Conservation (phyloP, 2,329 filamentous ascomycete species). For the Ceratocystis smalleyi region DNA sequence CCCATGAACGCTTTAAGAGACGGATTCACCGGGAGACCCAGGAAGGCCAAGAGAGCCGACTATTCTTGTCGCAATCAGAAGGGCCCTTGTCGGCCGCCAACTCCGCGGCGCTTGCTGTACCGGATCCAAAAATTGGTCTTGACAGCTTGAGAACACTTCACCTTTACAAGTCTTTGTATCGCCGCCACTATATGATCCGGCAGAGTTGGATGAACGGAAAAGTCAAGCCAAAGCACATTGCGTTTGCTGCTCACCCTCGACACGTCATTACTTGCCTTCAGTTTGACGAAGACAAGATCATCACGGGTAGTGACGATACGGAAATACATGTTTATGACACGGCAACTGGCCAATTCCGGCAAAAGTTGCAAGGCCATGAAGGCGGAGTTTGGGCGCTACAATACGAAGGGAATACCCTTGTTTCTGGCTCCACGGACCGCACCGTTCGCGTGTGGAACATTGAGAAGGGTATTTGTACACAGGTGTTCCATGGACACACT, state of each 20-base stretch:
- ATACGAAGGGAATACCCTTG: conserved; percentile 86
- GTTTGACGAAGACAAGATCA: conserved; percentile 94
- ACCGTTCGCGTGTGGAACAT: conserved; percentile 99
- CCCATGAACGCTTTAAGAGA: conserved; percentile 38
- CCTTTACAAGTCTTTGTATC: conserved; percentile 91
- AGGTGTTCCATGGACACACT: conserved; percentile 94
- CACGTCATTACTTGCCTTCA: conserved; percentile 97
- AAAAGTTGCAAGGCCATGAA: conserved; percentile 80
- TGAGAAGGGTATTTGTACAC: conserved; percentile 76
- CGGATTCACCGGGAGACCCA: conserved; percentile 29
- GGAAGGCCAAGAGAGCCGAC: neutral
- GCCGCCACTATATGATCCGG: conserved; percentile 78
- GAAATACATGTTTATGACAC: conserved; percentile 98
- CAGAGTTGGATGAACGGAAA: conserved; percentile 82
- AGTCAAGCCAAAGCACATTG: conserved; percentile 75
- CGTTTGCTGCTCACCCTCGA: conserved; percentile 79
- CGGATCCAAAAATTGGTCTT: conserved; percentile 66
- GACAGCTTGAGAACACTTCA: conserved; percentile 68
- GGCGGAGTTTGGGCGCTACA: conserved; percentile 95
- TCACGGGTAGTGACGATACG: conserved; percentile 94
- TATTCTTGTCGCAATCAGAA: conserved; percentile 36
- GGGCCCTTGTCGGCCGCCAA: conserved; percentile 77
- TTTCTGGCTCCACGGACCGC: conserved; percentile 89
- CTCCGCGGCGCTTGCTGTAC: conserved; percentile 67
- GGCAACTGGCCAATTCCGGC: conserved; percentile 73